These are phyloP conservation scores for Globisporangium recalcitrans DNA, from an alignment of 352 stramenopile genomes.

Conservation along the genomic window DNA sequence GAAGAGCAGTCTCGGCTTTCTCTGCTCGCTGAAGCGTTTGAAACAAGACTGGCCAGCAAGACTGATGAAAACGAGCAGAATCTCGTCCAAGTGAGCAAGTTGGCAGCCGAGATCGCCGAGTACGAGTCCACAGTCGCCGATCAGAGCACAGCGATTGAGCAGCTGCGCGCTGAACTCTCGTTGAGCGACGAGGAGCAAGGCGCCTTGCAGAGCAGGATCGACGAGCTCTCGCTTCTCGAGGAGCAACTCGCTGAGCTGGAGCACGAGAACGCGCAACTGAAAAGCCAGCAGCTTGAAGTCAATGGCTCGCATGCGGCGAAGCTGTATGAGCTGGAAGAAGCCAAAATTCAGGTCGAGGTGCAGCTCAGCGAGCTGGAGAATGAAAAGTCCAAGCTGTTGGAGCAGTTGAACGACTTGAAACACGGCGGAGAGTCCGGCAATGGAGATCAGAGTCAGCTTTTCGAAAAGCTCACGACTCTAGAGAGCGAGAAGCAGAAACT, in stretches of 20 bases:
- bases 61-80: slow-evolving; percentile 18
- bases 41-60: slow-evolving; percentile 15
- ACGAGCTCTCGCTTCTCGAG: slow-evolving; percentile 18
- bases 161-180: slow-evolving; percentile 10
- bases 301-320: neutral
- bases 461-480: slow-evolving; percentile 4
- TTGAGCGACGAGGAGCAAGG: slow-evolving; percentile 13
- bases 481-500: slow-evolving; percentile 24
- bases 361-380: slow-evolving; percentile 1
- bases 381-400: neutral
- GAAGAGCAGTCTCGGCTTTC: slow-evolving; percentile 18
- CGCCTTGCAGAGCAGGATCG: slow-evolving; percentile 12
- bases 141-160: slow-evolving; percentile 16
- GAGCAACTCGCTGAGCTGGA: slow-evolving; percentile 12
- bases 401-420: neutral
- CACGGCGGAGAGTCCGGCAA: neutral
- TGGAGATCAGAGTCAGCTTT: neutral
- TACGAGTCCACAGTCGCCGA: slow-evolving; percentile 17
- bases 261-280: slow-evolving; percentile 2
- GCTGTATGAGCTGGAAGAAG: slow-evolving; percentile 9
- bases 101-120: slow-evolving; percentile 11
- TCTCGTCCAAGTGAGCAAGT: neutral
- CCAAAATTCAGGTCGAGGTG: slow-evolving; percentile 5
- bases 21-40: slow-evolving; percentile 8
- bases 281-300: neutral